These are phyloP conservation scores for Mycena kentingensis DNA, from an alignment of 768 basidiomycete species.

Conservation along the genomic window DNA sequence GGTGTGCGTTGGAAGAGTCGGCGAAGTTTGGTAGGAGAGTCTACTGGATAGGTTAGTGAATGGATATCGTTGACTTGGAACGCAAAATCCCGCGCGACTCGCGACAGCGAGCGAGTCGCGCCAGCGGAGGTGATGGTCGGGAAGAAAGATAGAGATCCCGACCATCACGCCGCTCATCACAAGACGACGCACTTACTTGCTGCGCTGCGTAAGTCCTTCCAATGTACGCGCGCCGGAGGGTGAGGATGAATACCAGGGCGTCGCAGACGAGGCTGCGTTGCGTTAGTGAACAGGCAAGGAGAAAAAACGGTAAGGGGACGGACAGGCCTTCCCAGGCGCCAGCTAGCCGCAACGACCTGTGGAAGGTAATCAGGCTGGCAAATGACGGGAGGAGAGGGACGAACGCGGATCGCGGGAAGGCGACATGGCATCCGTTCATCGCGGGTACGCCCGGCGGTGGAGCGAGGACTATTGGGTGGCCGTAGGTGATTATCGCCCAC, in stretches of 20 bases:
- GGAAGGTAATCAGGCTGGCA: neutral
- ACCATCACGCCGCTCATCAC: too few relatives aligned
- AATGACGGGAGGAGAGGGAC: neutral
- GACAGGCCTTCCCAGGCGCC: conserved; percentile 14
- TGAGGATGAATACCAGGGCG: conserved; percentile 7
- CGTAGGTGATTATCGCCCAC: conserved; percentile 11
- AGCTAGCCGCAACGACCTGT: conserved; percentile 9
- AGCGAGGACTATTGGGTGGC: conserved; percentile 7
- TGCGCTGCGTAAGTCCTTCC: too few relatives aligned
- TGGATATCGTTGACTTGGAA: too few relatives aligned
- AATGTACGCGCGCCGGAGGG: conserved; percentile 9
- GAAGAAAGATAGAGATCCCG: too few relatives aligned
- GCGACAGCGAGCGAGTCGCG: too few relatives aligned
- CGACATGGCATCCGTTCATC: conserved; percentile 9
- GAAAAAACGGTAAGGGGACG: neutral
- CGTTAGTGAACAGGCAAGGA: neutral
- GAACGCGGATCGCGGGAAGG: conserved; percentile 7
- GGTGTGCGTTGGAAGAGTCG: too few relatives aligned
- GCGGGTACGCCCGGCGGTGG: too few relatives aligned
- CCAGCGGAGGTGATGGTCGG: too few relatives aligned
- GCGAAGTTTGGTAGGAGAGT: too few relatives aligned
- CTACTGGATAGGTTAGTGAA: too few relatives aligned
- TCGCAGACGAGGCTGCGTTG: conserved; percentile 6
- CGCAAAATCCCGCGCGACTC: too few relatives aligned
- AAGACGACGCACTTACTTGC: too few relatives aligned